phyloP scores from a whole-genome alignment of 768 basidiomycete genomes.

The Lactarius indigo region DNA sequence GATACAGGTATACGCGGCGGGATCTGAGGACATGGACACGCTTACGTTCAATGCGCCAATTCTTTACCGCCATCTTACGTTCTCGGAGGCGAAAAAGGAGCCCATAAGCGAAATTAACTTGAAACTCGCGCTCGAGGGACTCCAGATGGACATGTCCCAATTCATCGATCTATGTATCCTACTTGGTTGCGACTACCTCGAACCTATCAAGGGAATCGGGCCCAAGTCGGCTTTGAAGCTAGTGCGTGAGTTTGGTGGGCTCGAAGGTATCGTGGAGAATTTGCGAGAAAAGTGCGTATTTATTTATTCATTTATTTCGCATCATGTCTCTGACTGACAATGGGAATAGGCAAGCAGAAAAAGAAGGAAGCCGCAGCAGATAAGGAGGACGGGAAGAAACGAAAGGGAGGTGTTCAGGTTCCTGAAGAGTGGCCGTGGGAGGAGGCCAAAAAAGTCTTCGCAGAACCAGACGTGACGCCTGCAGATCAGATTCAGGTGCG shows the following conservation, averaged over 20 bases:
- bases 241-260: slow-evolving; percentile 72
- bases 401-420: slow-evolving; percentile 71
- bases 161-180: slow-evolving; percentile 97
- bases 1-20: slow-evolving; percentile 86
- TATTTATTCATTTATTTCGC: background rate
- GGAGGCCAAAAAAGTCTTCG: slow-evolving; percentile 87
- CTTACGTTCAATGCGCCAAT: slow-evolving; percentile 93
- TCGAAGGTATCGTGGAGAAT: slow-evolving; percentile 72
- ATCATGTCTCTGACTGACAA: slow-evolving; percentile 11
- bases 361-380: slow-evolving; percentile 40
- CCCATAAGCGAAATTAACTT: slow-evolving; percentile 93
- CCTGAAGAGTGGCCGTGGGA: slow-evolving; percentile 98
- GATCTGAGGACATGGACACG: slow-evolving; percentile 99
- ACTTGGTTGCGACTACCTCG: slow-evolving; percentile 96
- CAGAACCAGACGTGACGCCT: slow-evolving; percentile 85
- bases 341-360: slow-evolving; percentile 39
- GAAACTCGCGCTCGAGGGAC: slow-evolving; percentile 75
- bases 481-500: slow-evolving; percentile 81
- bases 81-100: slow-evolving; percentile 95
- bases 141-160: slow-evolving; percentile 94
- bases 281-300: slow-evolving; percentile 66
- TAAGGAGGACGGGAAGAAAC: slow-evolving; percentile 54
- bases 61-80: slow-evolving; percentile 92
- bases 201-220: slow-evolving; percentile 96
- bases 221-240: slow-evolving; percentile 95